These are phyloP conservation scores for Rhizopus arrhizus DNA, from an alignment of 371 early-diverging fungal genomes.

Conservation along the genomic window DNA sequence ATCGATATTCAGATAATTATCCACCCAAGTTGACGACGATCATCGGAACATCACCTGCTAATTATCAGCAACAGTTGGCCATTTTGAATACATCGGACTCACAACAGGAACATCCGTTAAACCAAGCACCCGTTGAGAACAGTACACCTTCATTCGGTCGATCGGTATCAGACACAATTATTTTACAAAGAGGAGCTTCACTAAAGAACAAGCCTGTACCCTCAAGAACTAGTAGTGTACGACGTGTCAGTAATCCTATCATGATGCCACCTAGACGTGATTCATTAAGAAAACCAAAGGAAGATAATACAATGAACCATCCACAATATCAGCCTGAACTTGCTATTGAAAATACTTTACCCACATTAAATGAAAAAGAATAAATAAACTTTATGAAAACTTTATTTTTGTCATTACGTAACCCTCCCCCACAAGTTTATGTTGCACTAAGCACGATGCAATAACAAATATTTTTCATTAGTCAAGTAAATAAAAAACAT, in stretches of 20 bases:
- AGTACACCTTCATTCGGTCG: neutral
- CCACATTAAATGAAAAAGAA: too few relatives aligned
- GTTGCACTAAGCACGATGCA: too few relatives aligned
- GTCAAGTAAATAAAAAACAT: too few relatives aligned
- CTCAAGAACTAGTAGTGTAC: neutral
- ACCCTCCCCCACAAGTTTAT: too few relatives aligned
- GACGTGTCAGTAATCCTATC: neutral
- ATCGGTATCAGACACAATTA: constrained; percentile 11
- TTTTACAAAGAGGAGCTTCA: constrained; percentile 15
- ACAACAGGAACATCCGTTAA: neutral
- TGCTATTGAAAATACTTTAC: neutral
- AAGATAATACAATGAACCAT: neutral
- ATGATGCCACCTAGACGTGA: constrained; percentile 15
- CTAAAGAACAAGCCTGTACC: neutral
- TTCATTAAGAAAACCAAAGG: constrained; percentile 10
- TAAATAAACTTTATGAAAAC: too few relatives aligned
- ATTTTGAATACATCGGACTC: neutral
- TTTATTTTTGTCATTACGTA: too few relatives aligned
- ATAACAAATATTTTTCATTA: too few relatives aligned
- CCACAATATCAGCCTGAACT: neutral
- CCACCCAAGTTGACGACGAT: constrained; percentile 19
- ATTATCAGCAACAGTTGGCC: constrained; percentile 4
- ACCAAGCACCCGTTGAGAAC: neutral
- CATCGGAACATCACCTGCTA: constrained; percentile 8
- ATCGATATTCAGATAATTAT: neutral